Evolutionary conservation across 768 basidiomycete genomes (phyloP).

Genomic region (Boletus huronensis): DNA sequence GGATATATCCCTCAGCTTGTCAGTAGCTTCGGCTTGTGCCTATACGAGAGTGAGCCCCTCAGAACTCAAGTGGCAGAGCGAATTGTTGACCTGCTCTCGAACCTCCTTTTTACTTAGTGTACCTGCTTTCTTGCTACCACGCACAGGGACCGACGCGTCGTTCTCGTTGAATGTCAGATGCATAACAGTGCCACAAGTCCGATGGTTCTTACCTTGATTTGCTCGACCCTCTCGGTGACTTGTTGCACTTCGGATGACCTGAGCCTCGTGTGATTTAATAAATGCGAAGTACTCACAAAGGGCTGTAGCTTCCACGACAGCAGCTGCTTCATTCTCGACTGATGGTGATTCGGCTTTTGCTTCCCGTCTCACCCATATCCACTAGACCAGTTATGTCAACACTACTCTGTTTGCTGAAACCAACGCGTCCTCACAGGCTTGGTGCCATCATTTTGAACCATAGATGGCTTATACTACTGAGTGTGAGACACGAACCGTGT

Average conservation of each 20-base stretch:
- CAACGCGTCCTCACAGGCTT: slow-evolving; percentile 54
- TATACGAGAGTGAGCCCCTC: slow-evolving; percentile 24
- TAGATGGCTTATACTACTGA: slow-evolving; percentile 64
- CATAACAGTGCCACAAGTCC: neutral
- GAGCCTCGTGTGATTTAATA: neutral
- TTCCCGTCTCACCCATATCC: slow-evolving; percentile 56
- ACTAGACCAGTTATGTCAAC: slow-evolving; percentile 37
- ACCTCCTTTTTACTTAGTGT: slow-evolving; percentile 72
- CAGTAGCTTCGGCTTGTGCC: slow-evolving; percentile 58
- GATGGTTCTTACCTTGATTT: slow-evolving; percentile 48
- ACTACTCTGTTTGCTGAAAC: neutral
- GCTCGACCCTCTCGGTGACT: slow-evolving; percentile 53
- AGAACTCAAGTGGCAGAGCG: neutral
- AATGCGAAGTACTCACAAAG: slow-evolving; percentile 35
- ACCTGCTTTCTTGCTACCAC: slow-evolving; percentile 70
- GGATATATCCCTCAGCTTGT: slow-evolving; percentile 60
- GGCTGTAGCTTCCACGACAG: slow-evolving; percentile 43
- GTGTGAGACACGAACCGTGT: neutral
- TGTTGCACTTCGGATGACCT: slow-evolving; percentile 45
- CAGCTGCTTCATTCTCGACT: slow-evolving; percentile 23
- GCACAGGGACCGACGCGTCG: slow-evolving; percentile 60
- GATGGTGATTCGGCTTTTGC: slow-evolving; percentile 7
- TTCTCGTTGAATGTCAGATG: slow-evolving; percentile 40
- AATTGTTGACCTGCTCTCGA: slow-evolving; percentile 54
- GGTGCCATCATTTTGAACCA: slow-evolving; percentile 74